Percentiles rank a stretch among this genome's conserved stretches.
Evolutionary conservation across 2,329 filamentous ascomycete species (phyloP).

Genomic region (Penicillium brevicompactum): DNA sequence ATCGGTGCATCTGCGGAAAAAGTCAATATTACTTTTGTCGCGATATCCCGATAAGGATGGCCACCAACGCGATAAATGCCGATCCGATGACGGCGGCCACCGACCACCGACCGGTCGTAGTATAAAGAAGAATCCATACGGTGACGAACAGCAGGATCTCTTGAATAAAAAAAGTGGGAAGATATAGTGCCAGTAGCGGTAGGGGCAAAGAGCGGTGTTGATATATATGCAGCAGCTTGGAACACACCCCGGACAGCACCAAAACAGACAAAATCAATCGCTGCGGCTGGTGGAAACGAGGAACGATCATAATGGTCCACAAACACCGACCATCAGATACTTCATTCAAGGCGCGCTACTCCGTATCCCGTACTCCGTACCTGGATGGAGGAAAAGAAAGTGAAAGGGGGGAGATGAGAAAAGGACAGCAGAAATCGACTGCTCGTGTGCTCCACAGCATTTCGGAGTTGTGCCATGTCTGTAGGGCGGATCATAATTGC

Average conservation of each 20-base stretch:
- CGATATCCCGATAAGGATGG: too few species aligned
- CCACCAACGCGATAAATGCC: slow-evolving; percentile 26
- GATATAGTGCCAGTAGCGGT: slow-evolving; percentile 27
- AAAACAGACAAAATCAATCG: slow-evolving; percentile 31
- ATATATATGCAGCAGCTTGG: slow-evolving; percentile 32
- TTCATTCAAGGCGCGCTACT: slow-evolving; percentile 2
- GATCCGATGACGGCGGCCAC: slow-evolving; percentile 19
- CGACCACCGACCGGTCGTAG: slow-evolving; percentile 18
- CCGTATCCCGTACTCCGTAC: background rate
- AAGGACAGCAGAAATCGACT: background rate
- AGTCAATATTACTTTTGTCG: background rate
- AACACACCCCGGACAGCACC: slow-evolving; percentile 27
- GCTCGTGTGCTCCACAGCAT: slow-evolving; percentile 11
- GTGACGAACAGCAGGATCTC: slow-evolving; percentile 26
- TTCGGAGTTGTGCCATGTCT: slow-evolving; percentile 4
- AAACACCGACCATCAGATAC: slow-evolving; percentile 3
- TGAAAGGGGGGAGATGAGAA: background rate
- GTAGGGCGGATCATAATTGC: slow-evolving; percentile 1
- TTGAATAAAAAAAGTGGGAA: slow-evolving; percentile 33
- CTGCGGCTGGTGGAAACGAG: slow-evolving; percentile 26
- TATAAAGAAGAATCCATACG: slow-evolving; percentile 27
- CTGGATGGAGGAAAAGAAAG: background rate
- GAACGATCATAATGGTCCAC: slow-evolving; percentile 22
- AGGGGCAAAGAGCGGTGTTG: slow-evolving; percentile 27
- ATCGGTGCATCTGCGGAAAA: slow-evolving; percentile 16